phyloP scores from a whole-genome alignment of 1,139 yeast species.

The Debaryomycetaceae sp. region DNA sequence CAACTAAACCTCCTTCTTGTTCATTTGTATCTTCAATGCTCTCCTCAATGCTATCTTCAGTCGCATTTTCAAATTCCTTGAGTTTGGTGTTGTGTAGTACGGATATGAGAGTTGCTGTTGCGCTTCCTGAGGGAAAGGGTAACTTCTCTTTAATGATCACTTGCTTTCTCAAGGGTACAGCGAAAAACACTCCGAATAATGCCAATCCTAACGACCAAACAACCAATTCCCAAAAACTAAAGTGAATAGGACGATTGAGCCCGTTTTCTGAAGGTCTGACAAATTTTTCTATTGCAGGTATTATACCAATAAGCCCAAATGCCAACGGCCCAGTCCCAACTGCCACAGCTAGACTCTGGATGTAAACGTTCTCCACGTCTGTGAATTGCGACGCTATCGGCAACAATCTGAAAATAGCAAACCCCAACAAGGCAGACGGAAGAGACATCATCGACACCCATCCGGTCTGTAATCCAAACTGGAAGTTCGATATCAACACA shows the following conservation, averaged over 20 bases:
- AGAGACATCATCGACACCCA: slow-evolving; percentile 99
- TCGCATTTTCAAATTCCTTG: slow-evolving; percentile 46
- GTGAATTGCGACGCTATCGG: slow-evolving; percentile 54
- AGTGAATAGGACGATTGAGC: slow-evolving; percentile 35
- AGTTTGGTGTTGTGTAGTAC: slow-evolving; percentile 74
- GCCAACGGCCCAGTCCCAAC: slow-evolving; percentile 97
- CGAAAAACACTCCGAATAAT: slow-evolving; percentile 93
- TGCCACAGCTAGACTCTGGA: slow-evolving; percentile 92
- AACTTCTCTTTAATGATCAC: slow-evolving; percentile 81
- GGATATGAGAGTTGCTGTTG: slow-evolving; percentile 89
- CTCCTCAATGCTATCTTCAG: slow-evolving; percentile 14
- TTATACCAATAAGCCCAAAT: slow-evolving; percentile 92
- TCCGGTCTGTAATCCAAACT: slow-evolving; percentile 94
- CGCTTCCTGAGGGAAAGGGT: slow-evolving; percentile 93
- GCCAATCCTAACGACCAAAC: slow-evolving; percentile 87
- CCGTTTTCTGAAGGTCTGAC: slow-evolving; percentile 79
- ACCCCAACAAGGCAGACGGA: slow-evolving; percentile 88
- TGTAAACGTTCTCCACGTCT: slow-evolving; percentile 89
- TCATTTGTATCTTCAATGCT: background rate
- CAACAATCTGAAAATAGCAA: slow-evolving; percentile 67
- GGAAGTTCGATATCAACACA: slow-evolving; percentile 84
- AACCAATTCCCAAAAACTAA: slow-evolving; percentile 50
- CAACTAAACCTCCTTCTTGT: background rate
- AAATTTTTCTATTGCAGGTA: slow-evolving; percentile 93
- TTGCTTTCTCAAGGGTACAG: slow-evolving; percentile 81